Conservation (phyloP, 768 basidiomycete species). For the Naganishia onofrii region DNA sequence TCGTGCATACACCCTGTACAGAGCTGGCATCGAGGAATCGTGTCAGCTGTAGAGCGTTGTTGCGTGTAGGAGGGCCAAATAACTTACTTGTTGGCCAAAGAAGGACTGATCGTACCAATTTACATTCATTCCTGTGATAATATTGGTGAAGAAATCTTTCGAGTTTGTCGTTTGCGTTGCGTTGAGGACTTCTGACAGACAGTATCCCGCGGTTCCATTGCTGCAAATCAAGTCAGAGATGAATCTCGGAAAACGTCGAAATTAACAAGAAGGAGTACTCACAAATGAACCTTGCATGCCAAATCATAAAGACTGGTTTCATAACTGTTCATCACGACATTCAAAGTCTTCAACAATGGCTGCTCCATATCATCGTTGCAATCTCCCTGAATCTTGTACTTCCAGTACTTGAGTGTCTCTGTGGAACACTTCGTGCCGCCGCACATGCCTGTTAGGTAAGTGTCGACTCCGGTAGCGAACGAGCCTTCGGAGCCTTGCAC, state of each 20-base stretch:
- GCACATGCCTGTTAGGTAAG: constrained; percentile 41
- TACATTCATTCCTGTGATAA: constrained; percentile 40
- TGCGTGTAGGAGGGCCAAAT: too few species aligned
- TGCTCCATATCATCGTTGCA: constrained; percentile 34
- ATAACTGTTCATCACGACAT: constrained; percentile 41
- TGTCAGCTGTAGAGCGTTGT: background rate
- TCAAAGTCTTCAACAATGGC: constrained; percentile 37
- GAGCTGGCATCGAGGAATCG: constrained; percentile 18
- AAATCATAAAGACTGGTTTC: constrained; percentile 42
- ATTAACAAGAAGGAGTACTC: constrained; percentile 32
- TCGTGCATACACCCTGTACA: constrained; percentile 51
- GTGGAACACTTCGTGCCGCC: constrained; percentile 33
- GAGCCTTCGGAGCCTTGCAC: constrained; percentile 34
- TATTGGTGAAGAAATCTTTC: constrained; percentile 44
- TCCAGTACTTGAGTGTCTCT: constrained; percentile 36
- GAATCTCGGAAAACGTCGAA: too few species aligned
- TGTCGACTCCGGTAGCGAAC: constrained; percentile 42
- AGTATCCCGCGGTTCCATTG: constrained; percentile 44
- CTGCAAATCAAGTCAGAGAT: constrained; percentile 30
- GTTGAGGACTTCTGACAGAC: constrained; percentile 40
- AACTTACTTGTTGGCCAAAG: constrained; percentile 31
- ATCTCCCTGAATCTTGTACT: constrained; percentile 31
- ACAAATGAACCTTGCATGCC: constrained; percentile 48
- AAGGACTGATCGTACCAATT: constrained; percentile 40
- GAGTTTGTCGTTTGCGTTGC: constrained; percentile 37